These are phyloP conservation scores for Mycosarcoma mackinlayi DNA, from an alignment of 1,284 basidiomycete species.

Conservation along the genomic window DNA sequence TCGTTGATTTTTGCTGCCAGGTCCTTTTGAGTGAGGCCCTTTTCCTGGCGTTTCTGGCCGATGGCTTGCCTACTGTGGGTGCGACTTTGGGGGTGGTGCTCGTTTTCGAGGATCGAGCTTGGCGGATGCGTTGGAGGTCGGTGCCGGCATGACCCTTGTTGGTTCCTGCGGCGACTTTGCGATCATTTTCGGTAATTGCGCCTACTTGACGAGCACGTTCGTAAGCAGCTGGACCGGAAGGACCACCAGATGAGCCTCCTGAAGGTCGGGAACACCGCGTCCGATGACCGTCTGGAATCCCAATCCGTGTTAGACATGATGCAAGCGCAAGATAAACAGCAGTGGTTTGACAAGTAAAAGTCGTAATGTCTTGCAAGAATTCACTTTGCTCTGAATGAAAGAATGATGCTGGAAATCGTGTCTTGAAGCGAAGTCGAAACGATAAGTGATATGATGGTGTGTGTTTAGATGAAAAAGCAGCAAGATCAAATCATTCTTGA, in stretches of 20 bases:
- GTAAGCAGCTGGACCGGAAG: conserved; percentile 71
- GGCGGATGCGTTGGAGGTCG: conserved; percentile 65
- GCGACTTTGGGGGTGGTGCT: conserved; percentile 92
- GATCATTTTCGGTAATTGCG: conserved; percentile 70
- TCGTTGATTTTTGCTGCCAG: conserved; percentile 92
- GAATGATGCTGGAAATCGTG: too few relatives aligned
- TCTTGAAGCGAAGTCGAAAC: too few relatives aligned
- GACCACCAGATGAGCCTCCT: conserved; percentile 73
- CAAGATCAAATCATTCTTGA: too few relatives aligned
- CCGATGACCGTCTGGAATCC: conserved; percentile 76
- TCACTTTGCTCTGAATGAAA: too few relatives aligned
- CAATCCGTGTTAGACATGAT: conserved; percentile 53
- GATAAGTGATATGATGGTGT: too few relatives aligned
- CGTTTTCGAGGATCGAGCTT: conserved; percentile 74
- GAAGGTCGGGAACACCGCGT: conserved; percentile 73
- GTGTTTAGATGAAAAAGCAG: too few relatives aligned
- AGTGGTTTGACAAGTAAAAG: neutral
- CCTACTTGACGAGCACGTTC: conserved; percentile 70
- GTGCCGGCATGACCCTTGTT: conserved; percentile 64
- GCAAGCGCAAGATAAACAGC: neutral
- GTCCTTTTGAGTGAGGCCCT: conserved; percentile 89
- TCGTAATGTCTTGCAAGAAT: too few relatives aligned
- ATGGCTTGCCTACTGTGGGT: conserved; percentile 85
- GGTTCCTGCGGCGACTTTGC: conserved; percentile 67
- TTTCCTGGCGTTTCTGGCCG: conserved; percentile 80